These are phyloP conservation scores for Coniochaeta sp. DNA, from an alignment of 2,329 filamentous ascomycete genomes.

Conservation along the genomic window DNA sequence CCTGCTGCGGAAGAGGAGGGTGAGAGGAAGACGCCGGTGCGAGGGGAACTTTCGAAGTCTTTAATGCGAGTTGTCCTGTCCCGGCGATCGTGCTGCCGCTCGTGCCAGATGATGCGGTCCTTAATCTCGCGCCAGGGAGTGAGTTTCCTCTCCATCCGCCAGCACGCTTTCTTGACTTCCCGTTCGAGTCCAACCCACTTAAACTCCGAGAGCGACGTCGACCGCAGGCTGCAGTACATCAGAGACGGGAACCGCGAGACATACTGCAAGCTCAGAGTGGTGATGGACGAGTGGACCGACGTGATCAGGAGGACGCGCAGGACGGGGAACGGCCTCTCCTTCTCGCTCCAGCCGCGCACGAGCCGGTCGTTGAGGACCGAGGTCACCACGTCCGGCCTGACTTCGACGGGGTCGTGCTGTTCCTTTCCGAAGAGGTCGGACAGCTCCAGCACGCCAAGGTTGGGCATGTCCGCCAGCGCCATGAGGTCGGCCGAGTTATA, in stretches of 20 bases:
- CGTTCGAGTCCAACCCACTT: background rate
- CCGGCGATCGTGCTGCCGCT: no score
- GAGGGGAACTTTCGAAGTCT: background rate
- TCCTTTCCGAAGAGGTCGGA: background rate
- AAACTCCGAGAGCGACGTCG: slow-evolving; percentile 3
- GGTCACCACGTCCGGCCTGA: background rate
- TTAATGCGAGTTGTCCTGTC: no score
- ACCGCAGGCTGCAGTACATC: slow-evolving; percentile 26
- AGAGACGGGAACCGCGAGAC: slow-evolving; percentile 36
- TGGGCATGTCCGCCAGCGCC: slow-evolving; percentile 6
- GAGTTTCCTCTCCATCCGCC: background rate
- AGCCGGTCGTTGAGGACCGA: slow-evolving; percentile 33
- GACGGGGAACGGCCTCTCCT: slow-evolving; percentile 33
- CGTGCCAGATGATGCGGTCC: no score
- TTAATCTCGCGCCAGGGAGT: background rate
- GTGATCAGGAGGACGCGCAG: slow-evolving; percentile 38
- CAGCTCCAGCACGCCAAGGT: slow-evolving; percentile 9
- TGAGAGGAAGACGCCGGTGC: background rate
- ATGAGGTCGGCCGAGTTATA: slow-evolving; percentile 17
- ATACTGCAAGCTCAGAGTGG: slow-evolving; percentile 22
- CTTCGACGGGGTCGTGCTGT: background rate
- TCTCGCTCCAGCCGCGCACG: slow-evolving; percentile 36
- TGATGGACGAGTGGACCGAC: slow-evolving; percentile 24
- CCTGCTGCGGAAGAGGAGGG: background rate
- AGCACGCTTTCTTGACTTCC: background rate